Evolutionary conservation across 2,329 filamentous ascomycete species (phyloP).

Genomic region (Colletotrichum spinosum): DNA sequence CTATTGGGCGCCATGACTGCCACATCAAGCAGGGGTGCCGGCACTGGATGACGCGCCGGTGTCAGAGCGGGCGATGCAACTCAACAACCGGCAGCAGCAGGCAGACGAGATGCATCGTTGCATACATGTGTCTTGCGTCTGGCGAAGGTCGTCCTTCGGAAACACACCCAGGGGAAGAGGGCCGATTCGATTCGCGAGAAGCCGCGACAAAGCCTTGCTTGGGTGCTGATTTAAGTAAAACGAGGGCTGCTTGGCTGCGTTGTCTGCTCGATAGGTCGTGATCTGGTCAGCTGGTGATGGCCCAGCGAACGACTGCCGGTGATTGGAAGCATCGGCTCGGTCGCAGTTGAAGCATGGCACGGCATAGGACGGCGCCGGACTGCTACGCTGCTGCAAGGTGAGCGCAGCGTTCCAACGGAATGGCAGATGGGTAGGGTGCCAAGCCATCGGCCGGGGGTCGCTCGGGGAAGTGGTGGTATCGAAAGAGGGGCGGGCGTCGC

Average conservation of each 20-base stretch:
- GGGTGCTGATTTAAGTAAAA: constrained; percentile 16
- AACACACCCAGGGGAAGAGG: neutral
- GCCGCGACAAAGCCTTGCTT: constrained; percentile 2
- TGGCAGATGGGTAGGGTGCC: constrained; percentile 27
- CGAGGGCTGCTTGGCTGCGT: neutral
- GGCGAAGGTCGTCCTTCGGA: constrained; percentile 9
- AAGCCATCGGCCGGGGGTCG: constrained; percentile 25
- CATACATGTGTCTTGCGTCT: neutral
- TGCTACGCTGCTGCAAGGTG: constrained; percentile 25
- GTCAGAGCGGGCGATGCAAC: constrained; percentile 34
- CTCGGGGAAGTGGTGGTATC: constrained; percentile 32
- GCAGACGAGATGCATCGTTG: constrained; percentile 2
- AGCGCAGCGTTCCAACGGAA: constrained; percentile 30
- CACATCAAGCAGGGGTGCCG: constrained; percentile 30
- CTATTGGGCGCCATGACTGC: constrained; percentile 37
- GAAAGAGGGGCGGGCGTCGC: constrained; percentile 27
- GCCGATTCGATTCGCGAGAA: constrained; percentile 1
- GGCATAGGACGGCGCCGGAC: constrained; percentile 26
- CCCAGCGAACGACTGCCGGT: neutral
- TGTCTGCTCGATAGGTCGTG: constrained; percentile 12
- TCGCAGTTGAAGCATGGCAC: constrained; percentile 14
- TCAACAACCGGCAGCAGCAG: constrained; percentile 22
- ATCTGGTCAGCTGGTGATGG: constrained; percentile 25
- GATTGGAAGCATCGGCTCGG: constrained; percentile 17
- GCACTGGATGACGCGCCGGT: constrained; percentile 29